phyloP scores from a whole-genome alignment of 2,329 filamentous ascomycete genomes.

The Colletotrichum lindemuthianum region DNA sequence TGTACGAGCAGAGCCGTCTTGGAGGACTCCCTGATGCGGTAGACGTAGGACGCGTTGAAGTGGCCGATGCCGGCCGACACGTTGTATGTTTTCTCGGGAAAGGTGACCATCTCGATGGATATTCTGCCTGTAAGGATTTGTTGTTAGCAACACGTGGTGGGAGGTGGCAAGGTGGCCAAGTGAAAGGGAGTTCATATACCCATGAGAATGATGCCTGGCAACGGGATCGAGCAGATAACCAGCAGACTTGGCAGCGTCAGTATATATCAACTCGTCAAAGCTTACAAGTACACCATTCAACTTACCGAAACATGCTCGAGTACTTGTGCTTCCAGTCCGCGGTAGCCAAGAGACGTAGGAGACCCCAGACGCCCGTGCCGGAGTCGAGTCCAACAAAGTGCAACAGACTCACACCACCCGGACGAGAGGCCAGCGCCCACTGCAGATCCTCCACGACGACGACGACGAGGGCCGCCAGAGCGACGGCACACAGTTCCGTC shows the following conservation, averaged over 20 bases:
- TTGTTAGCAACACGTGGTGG: neutral
- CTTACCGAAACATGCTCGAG: slow-evolving; percentile 30
- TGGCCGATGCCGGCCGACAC: slow-evolving; percentile 25
- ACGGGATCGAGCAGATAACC: slow-evolving; percentile 27
- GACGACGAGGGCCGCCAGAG: slow-evolving; percentile 18
- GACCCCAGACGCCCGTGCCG: slow-evolving; percentile 29
- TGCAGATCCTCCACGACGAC: slow-evolving; percentile 31
- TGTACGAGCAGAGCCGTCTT: slow-evolving; percentile 23
- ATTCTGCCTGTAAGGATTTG: neutral
- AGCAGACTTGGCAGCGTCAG: slow-evolving; percentile 14
- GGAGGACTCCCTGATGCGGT: slow-evolving; percentile 8
- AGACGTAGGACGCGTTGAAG: slow-evolving; percentile 29
- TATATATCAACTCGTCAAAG: neutral
- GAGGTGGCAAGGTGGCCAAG: rapidly evolving
- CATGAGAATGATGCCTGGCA: slow-evolving; percentile 29
- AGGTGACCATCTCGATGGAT: slow-evolving; percentile 26
- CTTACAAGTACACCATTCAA: neutral
- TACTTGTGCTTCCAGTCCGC: slow-evolving; percentile 32
- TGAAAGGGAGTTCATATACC: neutral
- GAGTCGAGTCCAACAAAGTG: slow-evolving; percentile 30
- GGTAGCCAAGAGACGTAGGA: slow-evolving; percentile 23
- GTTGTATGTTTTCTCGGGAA: slow-evolving; percentile 27
- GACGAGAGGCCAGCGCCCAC: slow-evolving; percentile 31
- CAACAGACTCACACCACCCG: slow-evolving; percentile 20
- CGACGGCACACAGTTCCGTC: slow-evolving; percentile 26